Base-by-base conservation (phyloP, 108 stramenopile species). In the Cyclotella kingstonii region DNA sequence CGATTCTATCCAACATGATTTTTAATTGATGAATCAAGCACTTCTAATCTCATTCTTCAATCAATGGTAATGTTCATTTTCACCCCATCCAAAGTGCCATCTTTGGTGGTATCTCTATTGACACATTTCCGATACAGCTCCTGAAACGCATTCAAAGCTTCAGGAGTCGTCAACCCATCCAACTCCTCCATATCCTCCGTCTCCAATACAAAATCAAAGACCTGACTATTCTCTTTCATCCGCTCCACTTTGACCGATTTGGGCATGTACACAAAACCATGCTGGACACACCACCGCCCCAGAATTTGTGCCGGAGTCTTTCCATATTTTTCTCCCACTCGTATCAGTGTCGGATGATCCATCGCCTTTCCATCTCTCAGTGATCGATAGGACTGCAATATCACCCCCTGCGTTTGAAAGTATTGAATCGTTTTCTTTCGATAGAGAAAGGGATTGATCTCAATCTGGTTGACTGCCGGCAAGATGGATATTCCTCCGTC, bases 221-320 rank as follows among this genome's bases (percentile, higher is more conserved):
- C 90, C 42, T 84, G 58, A 0, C 78, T 76, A 82, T 98, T 98
- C 68, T 94, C 95, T 8, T 75, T 64, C 85, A 98, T 95, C 23
- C 95, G 87, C 27, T 73, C 78, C 56, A 79, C 69, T 63, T 78
- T 83, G 15, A 90, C 87, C 1, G 81, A 83, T 66, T 98, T 98
- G 3, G 95, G 95, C 15, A 92, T 78, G 53, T 94, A 90, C 2
- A 87, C 68, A 54, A 89, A 87, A 18, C 95, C 95, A 27, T 90
- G 82, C 70, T 96, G 94, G 44, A 96, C 60, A 59, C 91, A 92
- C 95, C 95, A 98, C 10, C 95, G 85, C 12, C 95, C 92, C 7
- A 98, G 54, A 49, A 98, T 82, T 59, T 95, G 94, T 1, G 93
- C 97, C 0, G 82, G 60, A 0, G 85, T 67, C 56, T 80, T 87